Conservation (phyloP, 306 rosid genomes). For the Ziziphus jujuba region DNA sequence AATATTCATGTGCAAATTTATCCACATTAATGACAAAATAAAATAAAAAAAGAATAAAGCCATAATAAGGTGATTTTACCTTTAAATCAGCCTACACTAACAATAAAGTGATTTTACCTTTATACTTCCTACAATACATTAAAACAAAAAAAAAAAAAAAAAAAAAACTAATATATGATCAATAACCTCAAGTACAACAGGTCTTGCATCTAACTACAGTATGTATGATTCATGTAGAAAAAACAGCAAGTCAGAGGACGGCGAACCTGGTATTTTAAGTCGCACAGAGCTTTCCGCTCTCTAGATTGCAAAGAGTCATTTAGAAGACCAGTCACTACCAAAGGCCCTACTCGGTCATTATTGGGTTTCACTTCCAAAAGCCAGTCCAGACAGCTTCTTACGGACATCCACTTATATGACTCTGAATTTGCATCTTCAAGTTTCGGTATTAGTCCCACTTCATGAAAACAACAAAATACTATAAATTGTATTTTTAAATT, state of each 20-base stretch:
- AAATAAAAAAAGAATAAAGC: no score
- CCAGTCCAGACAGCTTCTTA: conserved; percentile 59
- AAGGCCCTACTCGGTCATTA: conserved; percentile 63
- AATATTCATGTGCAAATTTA: no score
- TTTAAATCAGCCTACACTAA: no score
- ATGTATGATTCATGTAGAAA: conserved; percentile 18
- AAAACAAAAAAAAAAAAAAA: no score
- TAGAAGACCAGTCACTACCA: conserved; percentile 55
- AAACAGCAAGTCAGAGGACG: conserved; percentile 16
- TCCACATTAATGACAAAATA: no score
- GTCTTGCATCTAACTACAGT: background rate
- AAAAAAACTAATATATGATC: no score
- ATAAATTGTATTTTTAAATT: no score
- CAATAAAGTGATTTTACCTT: no score
- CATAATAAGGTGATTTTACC: no score
- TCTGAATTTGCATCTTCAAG: conserved; percentile 37
- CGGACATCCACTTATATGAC: conserved; percentile 64
- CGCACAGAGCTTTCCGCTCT: conserved; percentile 43
- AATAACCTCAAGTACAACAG: background rate
- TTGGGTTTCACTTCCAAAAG: conserved; percentile 60
- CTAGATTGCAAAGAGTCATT: conserved; percentile 43
- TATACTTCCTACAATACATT: no score
- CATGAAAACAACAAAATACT: background rate
- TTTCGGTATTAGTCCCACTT: conserved; percentile 2
- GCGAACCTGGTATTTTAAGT: conserved; percentile 58